These are phyloP conservation scores for Rubia peregrina DNA, from an alignment of 305 asterid genomes.

Conservation along the genomic window DNA sequence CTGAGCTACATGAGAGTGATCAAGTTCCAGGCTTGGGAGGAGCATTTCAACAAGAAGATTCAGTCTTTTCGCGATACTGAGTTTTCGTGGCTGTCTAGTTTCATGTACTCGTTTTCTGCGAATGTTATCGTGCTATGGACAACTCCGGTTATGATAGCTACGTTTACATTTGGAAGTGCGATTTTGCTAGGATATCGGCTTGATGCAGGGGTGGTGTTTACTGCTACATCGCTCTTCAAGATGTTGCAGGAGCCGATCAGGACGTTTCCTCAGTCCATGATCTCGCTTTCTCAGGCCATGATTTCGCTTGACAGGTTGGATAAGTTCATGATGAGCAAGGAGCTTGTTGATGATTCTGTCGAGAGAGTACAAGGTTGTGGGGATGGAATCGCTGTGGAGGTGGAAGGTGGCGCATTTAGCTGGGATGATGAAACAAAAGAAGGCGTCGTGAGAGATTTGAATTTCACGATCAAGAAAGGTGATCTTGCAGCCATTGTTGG, in stretches of 20 bases:
- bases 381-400: slow-evolving; percentile 55
- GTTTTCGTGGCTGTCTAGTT: slow-evolving; percentile 61
- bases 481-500: slow-evolving; percentile 82
- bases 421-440: slow-evolving; percentile 86
- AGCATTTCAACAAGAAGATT: slow-evolving; percentile 69
- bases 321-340: slow-evolving; percentile 71
- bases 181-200: slow-evolving; percentile 62
- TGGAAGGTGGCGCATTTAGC: slow-evolving; percentile 55
- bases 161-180: slow-evolving; percentile 68
- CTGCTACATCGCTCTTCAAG: slow-evolving; percentile 67
- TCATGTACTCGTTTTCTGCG: slow-evolving; percentile 53
- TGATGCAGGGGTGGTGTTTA: slow-evolving; percentile 69
- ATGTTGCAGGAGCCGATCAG: slow-evolving; percentile 86
- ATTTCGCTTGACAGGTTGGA: slow-evolving; percentile 83
- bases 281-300: slow-evolving; percentile 85
- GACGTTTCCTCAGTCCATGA: slow-evolving; percentile 88
- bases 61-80: slow-evolving; percentile 63
- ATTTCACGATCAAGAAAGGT: slow-evolving; percentile 59
- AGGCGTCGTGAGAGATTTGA: slow-evolving; percentile 41
- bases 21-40: slow-evolving; percentile 99
- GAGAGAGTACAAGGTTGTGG: slow-evolving; percentile 60
- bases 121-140: slow-evolving; percentile 75
- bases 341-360: slow-evolving; percentile 51
- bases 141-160: slow-evolving; percentile 57
- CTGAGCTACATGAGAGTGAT: slow-evolving; percentile 87